A percentile compares a stretch with the other conserved stretches of the same genome.
phyloP scores from a whole-genome alignment of 1,284 basidiomycete genomes.

The Athelia sp. region DNA sequence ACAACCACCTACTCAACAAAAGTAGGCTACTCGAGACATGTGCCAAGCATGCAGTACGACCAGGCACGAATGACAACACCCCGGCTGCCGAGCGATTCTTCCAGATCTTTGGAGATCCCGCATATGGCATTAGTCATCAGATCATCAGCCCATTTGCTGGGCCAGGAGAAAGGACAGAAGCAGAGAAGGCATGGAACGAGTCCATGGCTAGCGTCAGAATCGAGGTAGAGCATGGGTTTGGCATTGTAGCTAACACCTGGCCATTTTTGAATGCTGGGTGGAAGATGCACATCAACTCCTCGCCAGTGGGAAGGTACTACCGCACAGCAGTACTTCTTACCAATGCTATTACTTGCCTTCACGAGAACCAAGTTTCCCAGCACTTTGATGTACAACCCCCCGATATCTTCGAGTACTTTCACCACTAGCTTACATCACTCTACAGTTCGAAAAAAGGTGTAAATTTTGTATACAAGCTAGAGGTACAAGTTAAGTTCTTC shows the following conservation, averaged over 20 bases:
- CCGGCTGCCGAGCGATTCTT: conserved; percentile 6
- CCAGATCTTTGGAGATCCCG: conserved; percentile 23
- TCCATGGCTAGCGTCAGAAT: conserved; percentile 17
- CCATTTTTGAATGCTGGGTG: conserved; percentile 20
- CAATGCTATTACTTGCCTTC: conserved; percentile 17
- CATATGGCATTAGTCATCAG: conserved; percentile 17
- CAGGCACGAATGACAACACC: conserved; percentile 1
- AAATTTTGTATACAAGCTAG: too few relatives aligned
- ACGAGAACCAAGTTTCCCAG: conserved; percentile 16
- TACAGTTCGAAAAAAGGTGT: too few relatives aligned
- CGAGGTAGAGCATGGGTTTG: conserved; percentile 23
- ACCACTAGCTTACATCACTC: not conserved
- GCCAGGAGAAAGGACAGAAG: conserved; percentile 10
- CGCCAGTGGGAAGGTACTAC: conserved; percentile 19
- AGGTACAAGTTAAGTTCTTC: too few relatives aligned
- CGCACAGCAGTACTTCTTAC: conserved; percentile 16
- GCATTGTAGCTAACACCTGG: conserved; percentile 12
- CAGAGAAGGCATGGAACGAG: conserved; percentile 15
- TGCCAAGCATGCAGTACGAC: conserved; percentile 1
- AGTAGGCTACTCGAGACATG: conserved; percentile 6
- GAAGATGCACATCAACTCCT: conserved; percentile 15
- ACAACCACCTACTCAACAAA: conserved; percentile 8
- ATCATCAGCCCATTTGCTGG: conserved; percentile 18
- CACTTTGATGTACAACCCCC: conserved; percentile 18
- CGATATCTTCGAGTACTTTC: conserved; percentile 11